These are phyloP conservation scores for Puccinia coronata DNA, from an alignment of 1,284 basidiomycete genomes.

Conservation along the genomic window DNA sequence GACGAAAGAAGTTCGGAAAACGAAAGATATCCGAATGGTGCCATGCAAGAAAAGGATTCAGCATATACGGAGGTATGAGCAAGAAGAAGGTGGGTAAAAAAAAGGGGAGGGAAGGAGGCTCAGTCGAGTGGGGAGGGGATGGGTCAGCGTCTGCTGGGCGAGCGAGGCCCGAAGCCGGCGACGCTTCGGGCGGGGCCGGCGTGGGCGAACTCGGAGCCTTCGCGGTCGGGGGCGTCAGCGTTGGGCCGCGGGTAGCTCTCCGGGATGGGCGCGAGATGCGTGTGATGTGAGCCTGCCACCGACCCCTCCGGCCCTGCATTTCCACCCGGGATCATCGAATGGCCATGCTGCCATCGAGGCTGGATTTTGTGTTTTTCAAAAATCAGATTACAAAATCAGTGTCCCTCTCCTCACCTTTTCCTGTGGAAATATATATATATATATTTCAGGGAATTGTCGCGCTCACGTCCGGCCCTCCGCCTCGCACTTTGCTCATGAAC, in stretches of 20 bases:
- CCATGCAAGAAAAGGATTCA: too few relatives aligned
- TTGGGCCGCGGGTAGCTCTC: conserved; percentile 38
- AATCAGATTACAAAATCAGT: neutral
- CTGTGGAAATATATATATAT: too few relatives aligned
- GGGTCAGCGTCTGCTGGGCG: conserved; percentile 33
- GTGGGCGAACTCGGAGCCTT: neutral
- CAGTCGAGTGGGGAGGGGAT: neutral
- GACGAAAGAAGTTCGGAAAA: too few relatives aligned
- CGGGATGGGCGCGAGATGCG: conserved; percentile 24
- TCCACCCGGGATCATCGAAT: neutral
- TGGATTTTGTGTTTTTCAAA: neutral
- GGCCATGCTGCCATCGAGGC: conserved; percentile 45
- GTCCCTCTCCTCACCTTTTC: neutral
- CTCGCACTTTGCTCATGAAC: conserved; percentile 50
- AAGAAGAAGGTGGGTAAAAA: neutral
- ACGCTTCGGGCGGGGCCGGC: neutral
- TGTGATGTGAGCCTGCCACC: neutral
- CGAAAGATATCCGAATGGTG: too few relatives aligned
- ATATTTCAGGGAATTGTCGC: too few relatives aligned
- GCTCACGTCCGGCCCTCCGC: conserved; percentile 40
- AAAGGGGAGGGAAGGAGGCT: neutral
- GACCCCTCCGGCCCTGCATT: neutral
- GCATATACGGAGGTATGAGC: neutral
- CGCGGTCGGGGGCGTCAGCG: conserved; percentile 9
- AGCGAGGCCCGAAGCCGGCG: conserved; percentile 30